A percentile compares a stretch with the other conserved stretches of the same genome.
These are phyloP conservation scores for Arthroderma sp. DNA, from an alignment of 2,329 filamentous ascomycete genomes.

Conservation along the genomic window DNA sequence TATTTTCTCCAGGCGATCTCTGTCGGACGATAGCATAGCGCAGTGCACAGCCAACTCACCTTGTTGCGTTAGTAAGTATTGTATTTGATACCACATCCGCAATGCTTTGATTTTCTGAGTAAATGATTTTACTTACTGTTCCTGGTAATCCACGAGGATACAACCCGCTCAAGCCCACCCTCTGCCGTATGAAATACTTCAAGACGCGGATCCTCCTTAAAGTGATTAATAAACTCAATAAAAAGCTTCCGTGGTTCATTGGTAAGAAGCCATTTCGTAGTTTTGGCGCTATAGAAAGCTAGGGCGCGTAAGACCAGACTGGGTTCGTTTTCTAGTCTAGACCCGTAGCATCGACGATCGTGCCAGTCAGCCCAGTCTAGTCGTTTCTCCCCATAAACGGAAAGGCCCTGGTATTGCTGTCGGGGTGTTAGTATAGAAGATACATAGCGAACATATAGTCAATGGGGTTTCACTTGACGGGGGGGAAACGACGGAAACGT, in stretches of 20 bases:
- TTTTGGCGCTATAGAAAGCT: constrained; percentile 43
- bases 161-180: constrained; percentile 50
- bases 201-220: constrained; percentile 49
- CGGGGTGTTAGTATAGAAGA: neutral
- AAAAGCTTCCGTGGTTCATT: constrained; percentile 57
- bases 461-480: too few species aligned
- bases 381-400: constrained; percentile 58
- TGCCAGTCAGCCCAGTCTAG: constrained; percentile 57
- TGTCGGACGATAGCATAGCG: constrained; percentile 40
- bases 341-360: neutral
- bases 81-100: too few species aligned
- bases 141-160: constrained; percentile 36
- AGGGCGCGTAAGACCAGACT: constrained; percentile 23
- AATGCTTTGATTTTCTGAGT: too few species aligned
- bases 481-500: too few species aligned
- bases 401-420: constrained; percentile 59
- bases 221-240: constrained; percentile 50
- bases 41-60: constrained; percentile 49
- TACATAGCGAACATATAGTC: too few species aligned
- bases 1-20: neutral
- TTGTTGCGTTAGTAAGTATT: constrained; percentile 5
- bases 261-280: constrained; percentile 64
- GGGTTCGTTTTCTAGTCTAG: neutral
- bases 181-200: constrained; percentile 46
- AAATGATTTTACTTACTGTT: constrained; percentile 36